Evolutionary conservation across 2,329 filamentous ascomycete species (phyloP).

Genomic region (Sclerotinia spermophila): DNA sequence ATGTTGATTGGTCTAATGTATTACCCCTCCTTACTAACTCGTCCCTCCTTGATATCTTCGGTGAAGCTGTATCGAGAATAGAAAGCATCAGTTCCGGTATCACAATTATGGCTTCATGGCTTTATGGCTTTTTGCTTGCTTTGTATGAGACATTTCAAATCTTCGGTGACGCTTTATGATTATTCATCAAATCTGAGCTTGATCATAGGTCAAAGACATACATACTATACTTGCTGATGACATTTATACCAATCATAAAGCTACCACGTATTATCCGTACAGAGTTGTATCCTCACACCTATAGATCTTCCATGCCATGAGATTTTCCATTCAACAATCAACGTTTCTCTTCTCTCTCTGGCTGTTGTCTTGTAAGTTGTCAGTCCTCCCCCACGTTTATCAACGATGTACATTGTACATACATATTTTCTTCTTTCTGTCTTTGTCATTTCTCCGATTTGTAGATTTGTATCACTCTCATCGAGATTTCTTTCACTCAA

Average conservation of each 20-base stretch:
- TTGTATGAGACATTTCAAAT: not conserved
- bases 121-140: not conserved
- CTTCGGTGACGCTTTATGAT: conserved; percentile 1
- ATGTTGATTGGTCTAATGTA: not conserved
- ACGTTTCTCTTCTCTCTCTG: not conserved
- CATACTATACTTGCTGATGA: not conserved
- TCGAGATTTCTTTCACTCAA: too few species aligned
- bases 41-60: conserved; percentile 1
- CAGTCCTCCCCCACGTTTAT: not conserved
- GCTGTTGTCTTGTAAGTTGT: not conserved
- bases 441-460: not conserved
- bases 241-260: not conserved
- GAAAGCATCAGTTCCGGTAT: not conserved
- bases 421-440: not conserved
- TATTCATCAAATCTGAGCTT: not conserved
- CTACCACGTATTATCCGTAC: too few species aligned
- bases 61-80: conserved; percentile 15
- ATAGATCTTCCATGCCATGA: not conserved
- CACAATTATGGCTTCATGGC: not conserved
- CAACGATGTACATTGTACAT: too few species aligned
- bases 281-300: not conserved
- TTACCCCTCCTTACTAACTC: conserved; percentile 16
- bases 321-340: not conserved
- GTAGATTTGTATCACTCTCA: not conserved
- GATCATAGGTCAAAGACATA: not conserved